phyloP scores from a whole-genome alignment of 768 basidiomycete species.

The Mycena haematopus region DNA sequence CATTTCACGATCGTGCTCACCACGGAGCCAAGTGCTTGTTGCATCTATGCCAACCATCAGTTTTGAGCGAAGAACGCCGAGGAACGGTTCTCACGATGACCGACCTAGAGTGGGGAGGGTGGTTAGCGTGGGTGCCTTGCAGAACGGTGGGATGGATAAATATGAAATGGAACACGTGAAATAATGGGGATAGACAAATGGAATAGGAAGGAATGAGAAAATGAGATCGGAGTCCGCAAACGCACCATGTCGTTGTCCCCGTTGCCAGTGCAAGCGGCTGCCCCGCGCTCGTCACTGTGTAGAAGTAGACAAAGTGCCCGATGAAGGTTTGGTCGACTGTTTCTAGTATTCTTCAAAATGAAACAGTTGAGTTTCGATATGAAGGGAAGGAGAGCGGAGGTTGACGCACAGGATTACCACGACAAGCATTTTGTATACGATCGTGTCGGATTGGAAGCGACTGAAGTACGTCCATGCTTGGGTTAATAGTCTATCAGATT shows the following conservation, averaged over 20 bases:
- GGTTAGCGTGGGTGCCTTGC: slow-evolving; percentile 4
- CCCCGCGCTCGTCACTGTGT: slow-evolving; percentile 53
- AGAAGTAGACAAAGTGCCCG: slow-evolving; percentile 62
- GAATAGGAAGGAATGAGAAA: too few relatives aligned
- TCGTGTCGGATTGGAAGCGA: slow-evolving; percentile 56
- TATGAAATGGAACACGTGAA: too few relatives aligned
- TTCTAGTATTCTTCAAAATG: slow-evolving; percentile 40
- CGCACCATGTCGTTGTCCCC: slow-evolving; percentile 54
- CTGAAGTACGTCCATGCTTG: slow-evolving; percentile 63
- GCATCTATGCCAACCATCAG: slow-evolving; percentile 42
- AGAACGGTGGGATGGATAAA: background rate
- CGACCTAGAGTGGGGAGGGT: slow-evolving; percentile 44
- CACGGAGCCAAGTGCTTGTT: slow-evolving; percentile 47
- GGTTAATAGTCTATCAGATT: slow-evolving; percentile 42
- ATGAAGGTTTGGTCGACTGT: slow-evolving; percentile 62
- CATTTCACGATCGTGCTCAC: slow-evolving; percentile 64
- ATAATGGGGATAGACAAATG: too few relatives aligned
- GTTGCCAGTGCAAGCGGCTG: slow-evolving; percentile 42
- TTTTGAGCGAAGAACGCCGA: background rate
- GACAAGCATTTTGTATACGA: slow-evolving; percentile 28
- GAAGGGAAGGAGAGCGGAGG: too few relatives aligned
- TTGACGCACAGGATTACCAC: slow-evolving; percentile 43
- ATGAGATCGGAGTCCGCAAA: background rate
- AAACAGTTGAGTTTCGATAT: too few relatives aligned
- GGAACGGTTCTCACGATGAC: slow-evolving; percentile 48